Percentiles rank a stretch among this genome's conserved stretches.
These are phyloP conservation scores for Zasmidium citrigriseum DNA, from an alignment of 2,329 filamentous ascomycete species.

Conservation along the genomic window DNA sequence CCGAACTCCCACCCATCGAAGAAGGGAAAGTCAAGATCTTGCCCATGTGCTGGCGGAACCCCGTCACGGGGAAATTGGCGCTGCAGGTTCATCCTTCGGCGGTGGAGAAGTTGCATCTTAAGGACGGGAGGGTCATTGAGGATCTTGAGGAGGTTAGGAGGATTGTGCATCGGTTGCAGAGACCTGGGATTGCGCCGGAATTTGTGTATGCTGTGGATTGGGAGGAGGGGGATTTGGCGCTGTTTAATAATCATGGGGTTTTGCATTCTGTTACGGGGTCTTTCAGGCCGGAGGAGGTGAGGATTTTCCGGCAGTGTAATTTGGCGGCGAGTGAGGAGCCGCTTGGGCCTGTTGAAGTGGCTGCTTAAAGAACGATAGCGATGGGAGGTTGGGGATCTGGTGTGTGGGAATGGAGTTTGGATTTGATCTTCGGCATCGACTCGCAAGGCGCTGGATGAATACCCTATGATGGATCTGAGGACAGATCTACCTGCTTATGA, in stretches of 20 bases:
- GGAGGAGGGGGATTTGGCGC: constrained; percentile 72
- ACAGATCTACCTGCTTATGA: constrained; percentile 5
- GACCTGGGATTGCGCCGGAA: constrained; percentile 69
- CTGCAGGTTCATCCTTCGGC: constrained; percentile 75
- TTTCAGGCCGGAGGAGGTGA: constrained; percentile 71
- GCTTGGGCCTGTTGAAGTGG: constrained; percentile 45
- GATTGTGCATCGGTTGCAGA: constrained; percentile 70
- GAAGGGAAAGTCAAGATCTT: constrained; percentile 68
- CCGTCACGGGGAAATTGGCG: constrained; percentile 66
- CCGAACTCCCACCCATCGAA: constrained; percentile 66
- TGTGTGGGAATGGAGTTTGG: neutral
- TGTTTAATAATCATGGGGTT: constrained; percentile 77
- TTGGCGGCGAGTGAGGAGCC: constrained; percentile 66
- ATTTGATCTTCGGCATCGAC: neutral
- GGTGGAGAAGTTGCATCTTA: constrained; percentile 67
- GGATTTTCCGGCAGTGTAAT: constrained; percentile 78
- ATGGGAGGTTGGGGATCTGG: neutral
- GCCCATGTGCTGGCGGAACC: constrained; percentile 78
- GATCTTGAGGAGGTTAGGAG: constrained; percentile 67
- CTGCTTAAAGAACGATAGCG: neutral
- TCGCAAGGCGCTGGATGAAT: constrained; percentile 6
- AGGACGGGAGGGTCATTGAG: constrained; percentile 68
- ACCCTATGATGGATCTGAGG: neutral
- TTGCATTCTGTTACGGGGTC: constrained; percentile 75
- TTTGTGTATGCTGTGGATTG: constrained; percentile 75